These are phyloP conservation scores for Ascochyta clinopodiicola DNA, from an alignment of 2,329 filamentous ascomycete genomes.

Conservation along the genomic window DNA sequence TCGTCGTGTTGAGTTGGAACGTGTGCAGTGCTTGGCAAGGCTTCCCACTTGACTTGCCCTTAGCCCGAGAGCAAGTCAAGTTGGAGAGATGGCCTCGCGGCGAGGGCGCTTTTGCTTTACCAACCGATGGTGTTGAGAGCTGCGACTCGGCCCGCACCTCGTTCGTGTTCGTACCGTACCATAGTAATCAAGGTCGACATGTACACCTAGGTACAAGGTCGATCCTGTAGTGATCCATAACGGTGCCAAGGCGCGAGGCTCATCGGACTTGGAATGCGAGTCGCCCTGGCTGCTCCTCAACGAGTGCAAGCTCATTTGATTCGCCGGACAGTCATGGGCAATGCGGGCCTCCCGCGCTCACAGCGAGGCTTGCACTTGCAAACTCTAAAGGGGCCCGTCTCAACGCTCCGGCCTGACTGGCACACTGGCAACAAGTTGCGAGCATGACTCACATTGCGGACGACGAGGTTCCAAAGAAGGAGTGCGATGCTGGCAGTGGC, in stretches of 20 bases:
- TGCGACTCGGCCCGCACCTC: neutral
- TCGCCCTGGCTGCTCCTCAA: slow-evolving; percentile 21
- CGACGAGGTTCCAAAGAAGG: slow-evolving; percentile 12
- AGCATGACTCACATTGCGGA: neutral
- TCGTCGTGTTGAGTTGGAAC: neutral
- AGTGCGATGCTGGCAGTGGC: slow-evolving; percentile 8
- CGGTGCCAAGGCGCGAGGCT: slow-evolving; percentile 20
- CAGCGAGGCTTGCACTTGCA: slow-evolving; percentile 13
- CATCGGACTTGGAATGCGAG: slow-evolving; percentile 25
- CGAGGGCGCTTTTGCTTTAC: neutral
- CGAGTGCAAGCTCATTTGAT: slow-evolving; percentile 6
- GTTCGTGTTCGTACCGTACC: neutral
- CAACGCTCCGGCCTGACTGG: slow-evolving; percentile 3
- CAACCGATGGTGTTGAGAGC: neutral
- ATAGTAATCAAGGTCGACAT: neutral
- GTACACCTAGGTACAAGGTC: neutral
- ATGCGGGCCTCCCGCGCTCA: slow-evolving; percentile 20
- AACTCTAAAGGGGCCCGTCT: slow-evolving; percentile 15
- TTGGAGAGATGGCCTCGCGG: neutral
- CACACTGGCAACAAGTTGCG: neutral
- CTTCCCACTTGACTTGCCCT: slow-evolving; percentile 1
- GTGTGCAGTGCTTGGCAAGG: slow-evolving; percentile 15
- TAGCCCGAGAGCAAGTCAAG: neutral
- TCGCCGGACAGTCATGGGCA: slow-evolving; percentile 1
- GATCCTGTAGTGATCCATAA: slow-evolving; percentile 15